Evolutionary conservation across 768 basidiomycete species (phyloP).

Genomic region (Gautieria morchelliformis): DNA sequence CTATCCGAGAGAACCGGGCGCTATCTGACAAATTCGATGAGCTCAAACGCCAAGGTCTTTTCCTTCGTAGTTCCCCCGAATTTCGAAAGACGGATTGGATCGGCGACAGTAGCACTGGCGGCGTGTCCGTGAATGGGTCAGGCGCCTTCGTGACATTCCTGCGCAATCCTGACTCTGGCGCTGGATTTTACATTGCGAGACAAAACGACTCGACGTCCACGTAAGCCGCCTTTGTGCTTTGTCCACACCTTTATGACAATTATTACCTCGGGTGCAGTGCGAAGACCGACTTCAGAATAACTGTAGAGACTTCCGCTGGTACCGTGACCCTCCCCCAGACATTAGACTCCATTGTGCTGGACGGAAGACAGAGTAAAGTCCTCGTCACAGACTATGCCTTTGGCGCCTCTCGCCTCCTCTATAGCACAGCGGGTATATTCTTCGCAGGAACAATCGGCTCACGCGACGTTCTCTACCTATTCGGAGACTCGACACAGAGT

Average conservation of each 20-base stretch:
- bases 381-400: conserved; percentile 66
- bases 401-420: conserved; percentile 48
- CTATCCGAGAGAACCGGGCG: conserved; percentile 46
- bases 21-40: conserved; percentile 65
- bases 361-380: conserved; percentile 66
- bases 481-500: conserved; percentile 33
- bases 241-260: neutral
- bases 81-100: conserved; percentile 76
- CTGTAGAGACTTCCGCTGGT: conserved; percentile 44
- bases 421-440: conserved; percentile 67
- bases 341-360: conserved; percentile 43
- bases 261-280: conserved; percentile 24
- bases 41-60: conserved; percentile 67
- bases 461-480: conserved; percentile 55
- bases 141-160: conserved; percentile 53
- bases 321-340: conserved; percentile 47
- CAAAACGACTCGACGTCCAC: conserved; percentile 47
- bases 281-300: conserved; percentile 47
- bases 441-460: conserved; percentile 53
- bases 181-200: conserved; percentile 63
- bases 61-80: conserved; percentile 68
- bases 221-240: neutral
- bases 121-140: conserved; percentile 31
- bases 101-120: conserved; percentile 47
- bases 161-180: conserved; percentile 54